Conservation (phyloP, 2,329 filamentous ascomycete species). For the Phaeosphaeria sp. region DNA sequence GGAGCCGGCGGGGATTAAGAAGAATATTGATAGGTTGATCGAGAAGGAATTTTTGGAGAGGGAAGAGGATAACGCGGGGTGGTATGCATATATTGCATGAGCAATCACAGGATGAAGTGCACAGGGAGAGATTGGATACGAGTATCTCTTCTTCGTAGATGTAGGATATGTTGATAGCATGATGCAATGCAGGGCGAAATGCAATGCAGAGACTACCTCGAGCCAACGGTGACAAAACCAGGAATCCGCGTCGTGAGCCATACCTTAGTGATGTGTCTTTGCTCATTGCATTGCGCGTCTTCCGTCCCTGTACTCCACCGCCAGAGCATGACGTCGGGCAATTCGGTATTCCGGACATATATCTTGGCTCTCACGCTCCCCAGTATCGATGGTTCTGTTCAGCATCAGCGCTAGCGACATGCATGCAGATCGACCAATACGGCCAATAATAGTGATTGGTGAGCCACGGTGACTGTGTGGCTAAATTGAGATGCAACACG, state of each 20-base stretch:
- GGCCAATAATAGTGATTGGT: background rate
- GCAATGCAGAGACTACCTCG: background rate
- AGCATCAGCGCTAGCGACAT: too few species aligned
- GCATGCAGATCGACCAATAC: background rate
- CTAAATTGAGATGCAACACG: background rate
- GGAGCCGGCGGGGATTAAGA: slow-evolving; percentile 88
- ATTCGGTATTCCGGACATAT: too few species aligned
- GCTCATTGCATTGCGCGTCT: too few species aligned
- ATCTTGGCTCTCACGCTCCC: too few species aligned
- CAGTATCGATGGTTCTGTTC: too few species aligned
- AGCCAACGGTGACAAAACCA: too few species aligned
- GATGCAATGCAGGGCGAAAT: too few species aligned
- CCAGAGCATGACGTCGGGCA: too few species aligned
- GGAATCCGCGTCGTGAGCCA: too few species aligned
- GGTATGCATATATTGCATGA: slow-evolving; percentile 57
- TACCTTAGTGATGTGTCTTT: too few species aligned
- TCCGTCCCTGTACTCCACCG: too few species aligned
- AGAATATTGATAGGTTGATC: slow-evolving; percentile 87
- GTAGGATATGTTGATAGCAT: background rate
- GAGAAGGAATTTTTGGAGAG: slow-evolving; percentile 50
- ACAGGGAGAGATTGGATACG: background rate
- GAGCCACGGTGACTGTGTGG: background rate
- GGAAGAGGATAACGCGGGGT: slow-evolving; percentile 46
- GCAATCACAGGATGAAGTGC: background rate
- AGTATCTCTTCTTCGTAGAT: background rate